phyloP scores from a whole-genome alignment of 2,329 filamentous ascomycete genomes.

The Alternaria longipes region DNA sequence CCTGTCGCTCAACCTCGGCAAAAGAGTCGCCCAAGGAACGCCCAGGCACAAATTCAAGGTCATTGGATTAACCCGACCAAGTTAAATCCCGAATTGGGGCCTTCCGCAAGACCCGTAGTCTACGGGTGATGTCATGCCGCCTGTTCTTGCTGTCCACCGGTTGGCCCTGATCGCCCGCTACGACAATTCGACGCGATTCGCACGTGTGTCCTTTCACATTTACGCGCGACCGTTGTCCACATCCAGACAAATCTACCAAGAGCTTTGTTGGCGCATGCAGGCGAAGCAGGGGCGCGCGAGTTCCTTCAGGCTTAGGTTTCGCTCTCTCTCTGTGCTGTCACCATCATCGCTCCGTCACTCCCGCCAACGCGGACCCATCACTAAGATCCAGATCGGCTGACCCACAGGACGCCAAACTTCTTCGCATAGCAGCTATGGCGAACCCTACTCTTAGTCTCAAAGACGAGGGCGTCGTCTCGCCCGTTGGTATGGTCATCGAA shows the following conservation, averaged over 20 bases:
- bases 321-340: constrained; percentile 8
- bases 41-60: constrained; percentile 8
- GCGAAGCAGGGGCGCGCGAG: constrained; percentile 7
- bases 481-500: constrained; percentile 32
- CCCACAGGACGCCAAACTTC: constrained; percentile 1
- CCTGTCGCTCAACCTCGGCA: constrained; percentile 7
- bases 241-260: neutral
- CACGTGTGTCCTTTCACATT: neutral
- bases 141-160: constrained; percentile 8
- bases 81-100: constrained; percentile 7
- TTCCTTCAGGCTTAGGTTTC: neutral
- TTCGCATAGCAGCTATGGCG: constrained; percentile 25
- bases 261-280: constrained; percentile 12
- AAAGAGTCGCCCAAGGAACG: neutral
- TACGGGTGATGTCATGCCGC: constrained; percentile 16
- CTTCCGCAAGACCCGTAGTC: neutral
- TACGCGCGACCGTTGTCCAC: constrained; percentile 4
- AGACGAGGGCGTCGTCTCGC: constrained; percentile 21
- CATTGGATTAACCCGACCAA: neutral
- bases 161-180: constrained; percentile 4
- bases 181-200: constrained; percentile 5
- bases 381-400: constrained; percentile 4
- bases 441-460: constrained; percentile 18
- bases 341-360: constrained; percentile 10
- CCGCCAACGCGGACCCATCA: neutral